These are phyloP conservation scores for Paratinospora sagittata DNA, from an alignment of 164 flowering plant genomes.

Conservation along the genomic window DNA sequence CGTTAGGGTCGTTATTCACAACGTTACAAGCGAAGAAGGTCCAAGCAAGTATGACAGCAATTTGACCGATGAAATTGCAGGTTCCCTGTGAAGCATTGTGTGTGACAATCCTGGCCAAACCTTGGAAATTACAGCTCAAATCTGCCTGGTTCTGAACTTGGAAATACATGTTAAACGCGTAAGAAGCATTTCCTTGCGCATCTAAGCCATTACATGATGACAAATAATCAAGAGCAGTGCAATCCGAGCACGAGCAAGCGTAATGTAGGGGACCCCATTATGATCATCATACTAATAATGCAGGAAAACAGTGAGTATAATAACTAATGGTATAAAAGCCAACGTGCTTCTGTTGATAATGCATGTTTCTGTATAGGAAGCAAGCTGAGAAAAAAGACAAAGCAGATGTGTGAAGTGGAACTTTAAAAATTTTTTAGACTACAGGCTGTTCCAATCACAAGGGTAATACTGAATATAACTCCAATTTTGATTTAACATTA, in stretches of 20 bases:
- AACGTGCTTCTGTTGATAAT: not conserved
- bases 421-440: too few relatives aligned
- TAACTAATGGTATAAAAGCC: not conserved
- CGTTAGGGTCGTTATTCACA: not conserved
- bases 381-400: not conserved
- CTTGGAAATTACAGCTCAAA: conserved; percentile 37
- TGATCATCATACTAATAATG: not conserved
- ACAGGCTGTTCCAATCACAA: too few relatives aligned
- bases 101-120: too few relatives aligned
- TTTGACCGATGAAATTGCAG: conserved; percentile 41
- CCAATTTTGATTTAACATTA: too few relatives aligned
- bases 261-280: conserved; percentile 15
- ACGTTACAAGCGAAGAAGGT: conserved; percentile 3
- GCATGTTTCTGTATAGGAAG: not conserved
- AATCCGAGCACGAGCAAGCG: conserved; percentile 40
- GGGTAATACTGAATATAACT: too few relatives aligned
- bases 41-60: conserved; percentile 17
- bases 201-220: conserved; percentile 38
- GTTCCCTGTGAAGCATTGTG: conserved; percentile 30
- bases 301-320: not conserved
- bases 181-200: too few relatives aligned
- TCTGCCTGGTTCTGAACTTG: conserved; percentile 33
- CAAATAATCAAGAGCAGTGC: conserved; percentile 42
- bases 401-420: not conserved
- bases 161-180: conserved; percentile 38